These are phyloP conservation scores for Grigorovia humatica DNA, from an alignment of 805 yeast species.

Conservation along the genomic window DNA sequence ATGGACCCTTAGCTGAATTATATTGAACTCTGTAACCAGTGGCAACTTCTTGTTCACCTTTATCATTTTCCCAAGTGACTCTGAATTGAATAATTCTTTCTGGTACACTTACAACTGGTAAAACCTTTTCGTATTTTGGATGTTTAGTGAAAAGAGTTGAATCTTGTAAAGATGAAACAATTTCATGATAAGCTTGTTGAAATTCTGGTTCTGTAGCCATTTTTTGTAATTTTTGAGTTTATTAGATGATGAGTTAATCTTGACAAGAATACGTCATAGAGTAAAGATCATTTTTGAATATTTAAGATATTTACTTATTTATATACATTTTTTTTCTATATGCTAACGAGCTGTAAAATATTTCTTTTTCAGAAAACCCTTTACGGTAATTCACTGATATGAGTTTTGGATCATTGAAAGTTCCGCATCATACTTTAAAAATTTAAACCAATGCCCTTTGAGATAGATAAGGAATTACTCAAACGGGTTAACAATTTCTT, in stretches of 20 bases:
- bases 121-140: constrained; percentile 82
- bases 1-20: constrained; percentile 97
- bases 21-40: constrained; percentile 97
- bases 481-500: background rate
- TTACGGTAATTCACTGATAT: background rate
- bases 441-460: background rate
- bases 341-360: no score
- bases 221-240: background rate
- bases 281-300: no score
- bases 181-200: constrained; percentile 96
- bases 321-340: background rate
- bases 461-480: background rate
- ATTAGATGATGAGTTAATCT: background rate
- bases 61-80: constrained; percentile 96
- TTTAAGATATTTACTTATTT: background rate
- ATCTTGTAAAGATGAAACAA: constrained; percentile 76
- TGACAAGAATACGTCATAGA: no score
- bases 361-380: background rate
- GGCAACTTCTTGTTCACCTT: constrained; percentile 85
- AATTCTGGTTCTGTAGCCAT: constrained; percentile 78
- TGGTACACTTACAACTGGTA: constrained; percentile 87
- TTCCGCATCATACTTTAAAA: background rate
- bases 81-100: constrained; percentile 96
- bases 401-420: background rate
- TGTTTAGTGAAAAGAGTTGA: constrained; percentile 81